Evolutionary conservation across 2,329 filamentous ascomycete genomes (phyloP).

Genomic region (Venturia asperata): DNA sequence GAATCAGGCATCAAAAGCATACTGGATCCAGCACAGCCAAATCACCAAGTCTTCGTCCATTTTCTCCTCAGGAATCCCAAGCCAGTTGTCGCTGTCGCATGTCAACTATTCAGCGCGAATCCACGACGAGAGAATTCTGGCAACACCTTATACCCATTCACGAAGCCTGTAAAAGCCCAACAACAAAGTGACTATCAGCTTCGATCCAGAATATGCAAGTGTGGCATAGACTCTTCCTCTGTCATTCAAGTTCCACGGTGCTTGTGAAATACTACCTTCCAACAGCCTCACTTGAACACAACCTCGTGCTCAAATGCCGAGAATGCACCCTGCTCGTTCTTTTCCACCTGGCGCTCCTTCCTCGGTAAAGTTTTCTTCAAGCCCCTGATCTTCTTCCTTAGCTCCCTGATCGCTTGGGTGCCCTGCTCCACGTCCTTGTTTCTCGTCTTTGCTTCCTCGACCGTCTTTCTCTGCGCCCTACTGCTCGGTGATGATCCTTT

Average conservation of each 20-base stretch:
- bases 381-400: neutral
- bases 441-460: neutral
- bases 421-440: neutral
- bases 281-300: neutral
- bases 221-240: neutral
- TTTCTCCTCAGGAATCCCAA: no score
- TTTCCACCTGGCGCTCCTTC: neutral
- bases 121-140: no score
- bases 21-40: neutral
- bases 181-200: no score
- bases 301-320: constrained; percentile 2
- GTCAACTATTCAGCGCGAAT: no score
- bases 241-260: neutral
- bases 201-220: neutral
- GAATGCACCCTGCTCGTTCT: neutral
- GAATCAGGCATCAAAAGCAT: neutral
- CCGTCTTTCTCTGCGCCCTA: neutral
- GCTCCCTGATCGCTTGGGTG: neutral
- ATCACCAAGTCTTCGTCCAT: no score
- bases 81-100: no score
- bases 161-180: no score
- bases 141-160: no score
- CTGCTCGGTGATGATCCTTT: neutral
- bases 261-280: neutral
- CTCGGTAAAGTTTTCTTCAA: neutral